Conservation (phyloP, 441 rosid species). For the Populus hybrid region DNA sequence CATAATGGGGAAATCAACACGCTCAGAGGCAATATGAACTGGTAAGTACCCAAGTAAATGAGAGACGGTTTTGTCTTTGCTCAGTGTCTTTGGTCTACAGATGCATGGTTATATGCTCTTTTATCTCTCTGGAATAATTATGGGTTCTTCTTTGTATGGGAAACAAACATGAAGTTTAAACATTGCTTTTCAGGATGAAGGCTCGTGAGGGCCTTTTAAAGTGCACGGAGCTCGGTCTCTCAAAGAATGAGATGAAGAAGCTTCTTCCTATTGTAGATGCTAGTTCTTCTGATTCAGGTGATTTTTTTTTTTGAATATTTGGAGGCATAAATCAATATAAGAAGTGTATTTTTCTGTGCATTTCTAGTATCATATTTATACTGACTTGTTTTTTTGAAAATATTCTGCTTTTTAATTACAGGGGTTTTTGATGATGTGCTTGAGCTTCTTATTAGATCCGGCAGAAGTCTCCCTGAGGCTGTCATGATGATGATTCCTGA, state of each 20-base stretch:
- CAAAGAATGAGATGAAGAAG: too few species aligned
- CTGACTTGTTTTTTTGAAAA: neutral
- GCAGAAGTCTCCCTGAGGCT: conserved; percentile 35
- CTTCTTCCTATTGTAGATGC: too few species aligned
- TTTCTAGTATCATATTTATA: neutral
- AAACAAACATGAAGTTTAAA: neutral
- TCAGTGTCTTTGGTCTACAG: neutral
- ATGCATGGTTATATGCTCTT: neutral
- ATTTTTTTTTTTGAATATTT: too few species aligned
- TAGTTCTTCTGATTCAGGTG: too few species aligned
- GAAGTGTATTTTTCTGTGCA: neutral
- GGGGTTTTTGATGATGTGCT: conserved; percentile 99
- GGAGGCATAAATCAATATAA: too few species aligned
- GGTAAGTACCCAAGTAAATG: conserved; percentile 42
- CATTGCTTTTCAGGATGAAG: conserved; percentile 71
- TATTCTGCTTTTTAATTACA: conserved; percentile 18
- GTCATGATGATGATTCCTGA: neutral
- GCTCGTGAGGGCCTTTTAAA: conserved; percentile 98
- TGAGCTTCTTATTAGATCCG: conserved; percentile 97
- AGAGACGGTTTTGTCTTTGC: neutral
- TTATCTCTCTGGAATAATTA: neutral
- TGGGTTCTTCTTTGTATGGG: neutral
- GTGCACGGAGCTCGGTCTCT: neutral
- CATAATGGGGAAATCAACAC: conserved; percentile 99
- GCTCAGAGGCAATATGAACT: conserved; percentile 98